Percentiles rank a stretch among this genome's conserved stretches.
Evolutionary conservation across 169 alveolate species (phyloP).

Genomic region (Fabrea salina): DNA sequence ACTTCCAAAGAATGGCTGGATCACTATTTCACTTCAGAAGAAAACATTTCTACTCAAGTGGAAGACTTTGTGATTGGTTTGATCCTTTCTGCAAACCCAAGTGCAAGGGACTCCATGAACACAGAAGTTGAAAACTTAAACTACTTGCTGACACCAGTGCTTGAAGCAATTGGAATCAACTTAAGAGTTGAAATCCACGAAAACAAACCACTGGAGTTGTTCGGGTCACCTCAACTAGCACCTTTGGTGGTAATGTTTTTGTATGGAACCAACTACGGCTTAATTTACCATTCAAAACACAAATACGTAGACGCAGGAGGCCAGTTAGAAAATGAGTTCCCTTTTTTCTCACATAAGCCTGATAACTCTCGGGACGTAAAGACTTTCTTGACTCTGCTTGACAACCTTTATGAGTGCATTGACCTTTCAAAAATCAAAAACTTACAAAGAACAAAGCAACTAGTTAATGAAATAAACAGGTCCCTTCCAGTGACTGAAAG

Average conservation of each 20-base stretch:
- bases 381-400: too few relatives aligned
- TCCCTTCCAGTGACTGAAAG: too few relatives aligned
- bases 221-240: background rate
- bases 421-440: too few relatives aligned
- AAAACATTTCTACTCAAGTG: background rate
- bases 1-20: background rate
- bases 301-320: too few relatives aligned
- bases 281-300: too few relatives aligned
- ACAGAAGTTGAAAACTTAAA: background rate
- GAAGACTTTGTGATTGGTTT: background rate
- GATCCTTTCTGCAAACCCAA: background rate
- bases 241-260: constrained; percentile 2
- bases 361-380: too few relatives aligned
- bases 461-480: too few relatives aligned
- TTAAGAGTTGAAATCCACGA: background rate
- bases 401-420: too few relatives aligned
- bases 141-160: background rate
- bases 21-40: background rate
- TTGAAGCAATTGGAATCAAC: background rate
- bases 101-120: background rate
- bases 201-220: background rate
- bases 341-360: too few relatives aligned
- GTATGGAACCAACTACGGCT: too few relatives aligned
- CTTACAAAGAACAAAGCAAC: too few relatives aligned
- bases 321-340: too few relatives aligned